phyloP scores from a whole-genome alignment of 225 moss, liverwort and hornwort species.

The Takakia lepidozioides region DNA sequence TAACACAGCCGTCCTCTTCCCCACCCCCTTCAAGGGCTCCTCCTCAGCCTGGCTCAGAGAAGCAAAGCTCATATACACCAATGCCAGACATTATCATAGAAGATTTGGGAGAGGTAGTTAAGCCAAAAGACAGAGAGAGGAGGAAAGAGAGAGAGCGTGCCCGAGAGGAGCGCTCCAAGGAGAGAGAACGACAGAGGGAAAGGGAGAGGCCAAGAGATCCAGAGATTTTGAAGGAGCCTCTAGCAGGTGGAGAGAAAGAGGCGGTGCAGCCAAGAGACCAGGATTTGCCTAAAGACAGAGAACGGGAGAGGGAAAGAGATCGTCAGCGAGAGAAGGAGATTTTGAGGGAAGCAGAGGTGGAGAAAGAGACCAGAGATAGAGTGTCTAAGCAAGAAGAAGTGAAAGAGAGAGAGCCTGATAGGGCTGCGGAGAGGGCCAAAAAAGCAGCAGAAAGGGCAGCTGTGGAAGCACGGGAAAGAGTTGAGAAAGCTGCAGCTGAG shows the following conservation, averaged over 20 bases:
- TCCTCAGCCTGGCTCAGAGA: constrained; percentile 44
- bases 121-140: constrained; percentile 40
- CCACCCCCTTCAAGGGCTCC: constrained; percentile 84
- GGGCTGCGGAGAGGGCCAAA: constrained; percentile 47
- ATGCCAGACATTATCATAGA: too few relatives aligned
- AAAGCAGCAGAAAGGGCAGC: constrained; percentile 64
- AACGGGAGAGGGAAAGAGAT: constrained; percentile 19
- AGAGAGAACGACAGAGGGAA: constrained; percentile 52
- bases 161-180: constrained; percentile 24
- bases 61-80: constrained; percentile 8
- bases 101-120: constrained; percentile 13
- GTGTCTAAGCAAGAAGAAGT: constrained; percentile 10
- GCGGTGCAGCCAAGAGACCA: constrained; percentile 48
- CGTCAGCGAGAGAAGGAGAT: constrained; percentile 20
- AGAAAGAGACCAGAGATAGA: constrained; percentile 38
- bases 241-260: constrained; percentile 38
- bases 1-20: constrained; percentile 45
- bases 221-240: constrained; percentile 6
- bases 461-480: constrained; percentile 70
- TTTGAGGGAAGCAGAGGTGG: constrained; percentile 28
- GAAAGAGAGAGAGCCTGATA: constrained; percentile 49
- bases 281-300: constrained; percentile 36
- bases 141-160: constrained; percentile 44
- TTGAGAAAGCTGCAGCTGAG: constrained; percentile 76
- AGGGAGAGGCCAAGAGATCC: constrained; percentile 47